Base-by-base conservation (phyloP, 768 basidiomycete genomes). In the Russula brevipes region DNA sequence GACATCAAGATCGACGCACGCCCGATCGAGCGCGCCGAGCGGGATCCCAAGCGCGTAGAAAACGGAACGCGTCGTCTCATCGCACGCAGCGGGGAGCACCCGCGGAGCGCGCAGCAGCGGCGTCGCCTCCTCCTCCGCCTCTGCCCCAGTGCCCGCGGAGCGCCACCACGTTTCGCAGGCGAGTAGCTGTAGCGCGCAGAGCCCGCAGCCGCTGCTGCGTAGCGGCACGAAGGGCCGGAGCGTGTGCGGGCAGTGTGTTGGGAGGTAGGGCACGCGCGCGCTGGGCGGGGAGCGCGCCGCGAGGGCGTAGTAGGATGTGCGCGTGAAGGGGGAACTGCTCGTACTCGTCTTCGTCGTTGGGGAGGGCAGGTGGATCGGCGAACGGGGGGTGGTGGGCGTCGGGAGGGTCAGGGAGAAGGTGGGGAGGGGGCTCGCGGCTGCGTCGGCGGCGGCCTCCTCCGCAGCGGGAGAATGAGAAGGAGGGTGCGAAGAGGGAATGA, bases 91-190 rank as follows among this genome's bases (percentile, higher is more conserved):
- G 8, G 63, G 58, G 5, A 44, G 54, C 2, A 56, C 17, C 35
- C 2, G 50, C 19, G 63, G 63, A 8, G 17, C 54, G 35, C 54
- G 14, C 4, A 64, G 63, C 7, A 5, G 11, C 9, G 38, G 12
- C 16, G 14, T 12, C 11, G 35, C 11, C 33, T 10, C 31, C 8
- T n/a, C 24, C 14, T 24, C 11, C 3, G 17, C 9, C 31, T 4
- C 24, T 10, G 14, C 16, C 11, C 7, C 4, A 0, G 6, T 11
- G 14, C 17, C 38, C 24, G 24, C 38, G 5, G 51, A 50, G 6
- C 10, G 8, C 54, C 24, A 64, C 63, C 63, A 64, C 11, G 42
- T 45, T 9, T 60, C 53, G 38, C 63, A 64, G 2, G 63, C 63
- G 12, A 45, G 47, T 6, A 60, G 49, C 17, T 64, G 58, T 6